Evolutionary conservation across 495 filamentous ascomycete species (phyloP), one percentile per base, ranked within the genome.

Genomic region (Durotheca rogersii): DNA sequence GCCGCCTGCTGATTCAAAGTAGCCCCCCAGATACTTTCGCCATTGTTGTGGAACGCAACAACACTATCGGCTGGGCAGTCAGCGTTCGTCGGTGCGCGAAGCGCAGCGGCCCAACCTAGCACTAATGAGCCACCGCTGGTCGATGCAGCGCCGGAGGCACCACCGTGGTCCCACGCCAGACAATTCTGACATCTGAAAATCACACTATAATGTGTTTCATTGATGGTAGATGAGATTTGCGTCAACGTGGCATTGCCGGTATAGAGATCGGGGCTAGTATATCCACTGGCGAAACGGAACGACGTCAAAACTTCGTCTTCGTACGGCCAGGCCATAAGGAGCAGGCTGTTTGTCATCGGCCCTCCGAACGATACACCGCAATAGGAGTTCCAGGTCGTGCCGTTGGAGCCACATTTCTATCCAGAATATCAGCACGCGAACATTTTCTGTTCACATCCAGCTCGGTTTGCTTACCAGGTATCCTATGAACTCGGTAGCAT

Each of bases 181-280:
- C 84, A 88, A 61, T 77, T 71, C 57, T 81, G 67, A 70, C 84
- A 88, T 16, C 78, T 72, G 65, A 82, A 86, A 20, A 84, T 74
- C 14, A 83, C 61, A 41, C 75, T 75, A 60, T 76, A 88, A 56
- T 72, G 52, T 30, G 67, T 69, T 34, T 72, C 63, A 56, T 77
- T 83, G 47, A 82, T 64, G 37, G 60, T 73, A n/a, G 74, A 69
- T n/a, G 74, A 78, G 44, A 86, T 76, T 40, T 78, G 76, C 1
- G 78, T 81, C 14, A 80, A 46, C 18, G 73, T 78, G 12, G 81
- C 82, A 51, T 76, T 74, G 31, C 81, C 82, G 10, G 71, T 72
- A 58, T 86, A 88, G 21, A 78, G 36, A 3, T 67, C 68, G 0
- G 84, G 84, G 11, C 72, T 66, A 21, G 72, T 67, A 60, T 85